Evolutionary conservation across 228 moss, liverwort and hornwort species (phyloP).

Genomic region (Sphagnum magellanicum): DNA sequence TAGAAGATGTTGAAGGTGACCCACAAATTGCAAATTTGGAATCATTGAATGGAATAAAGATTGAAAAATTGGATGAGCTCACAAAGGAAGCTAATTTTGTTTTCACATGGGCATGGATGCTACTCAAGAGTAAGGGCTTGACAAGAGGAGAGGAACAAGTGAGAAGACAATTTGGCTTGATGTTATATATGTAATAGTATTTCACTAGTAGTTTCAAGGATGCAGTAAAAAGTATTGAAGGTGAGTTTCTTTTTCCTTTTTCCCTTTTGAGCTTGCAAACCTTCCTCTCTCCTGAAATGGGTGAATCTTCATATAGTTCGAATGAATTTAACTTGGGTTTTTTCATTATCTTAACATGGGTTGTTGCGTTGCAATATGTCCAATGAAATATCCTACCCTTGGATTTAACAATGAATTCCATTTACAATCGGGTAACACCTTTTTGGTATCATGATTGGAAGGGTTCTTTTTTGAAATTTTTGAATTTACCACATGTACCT

Average conservation of each 20-base stretch:
- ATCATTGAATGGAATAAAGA: background rate
- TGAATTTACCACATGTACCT: no score
- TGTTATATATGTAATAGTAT: slow-evolving; percentile 1
- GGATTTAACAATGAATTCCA: no score
- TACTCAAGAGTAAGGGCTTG: background rate
- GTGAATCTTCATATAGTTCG: no score
- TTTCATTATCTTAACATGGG: no score
- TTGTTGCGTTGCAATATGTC: no score
- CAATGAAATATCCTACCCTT: no score
- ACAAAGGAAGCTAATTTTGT: background rate
- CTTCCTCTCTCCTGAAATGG: no score
- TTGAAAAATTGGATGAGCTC: background rate
- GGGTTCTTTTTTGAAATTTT: no score
- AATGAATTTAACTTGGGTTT: no score
- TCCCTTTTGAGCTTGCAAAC: background rate
- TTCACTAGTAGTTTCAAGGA: slow-evolving; percentile 4
- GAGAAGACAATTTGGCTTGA: slow-evolving; percentile 1
- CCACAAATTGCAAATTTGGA: background rate
- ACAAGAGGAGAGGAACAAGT: background rate
- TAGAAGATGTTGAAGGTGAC: background rate
- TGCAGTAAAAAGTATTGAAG: background rate
- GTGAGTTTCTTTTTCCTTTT: background rate
- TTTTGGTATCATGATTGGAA: no score
- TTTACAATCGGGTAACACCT: no score
- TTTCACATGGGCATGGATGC: background rate